These are phyloP conservation scores for Fusarium cicatricum DNA, from an alignment of 2,329 filamentous ascomycete species.

Conservation along the genomic window DNA sequence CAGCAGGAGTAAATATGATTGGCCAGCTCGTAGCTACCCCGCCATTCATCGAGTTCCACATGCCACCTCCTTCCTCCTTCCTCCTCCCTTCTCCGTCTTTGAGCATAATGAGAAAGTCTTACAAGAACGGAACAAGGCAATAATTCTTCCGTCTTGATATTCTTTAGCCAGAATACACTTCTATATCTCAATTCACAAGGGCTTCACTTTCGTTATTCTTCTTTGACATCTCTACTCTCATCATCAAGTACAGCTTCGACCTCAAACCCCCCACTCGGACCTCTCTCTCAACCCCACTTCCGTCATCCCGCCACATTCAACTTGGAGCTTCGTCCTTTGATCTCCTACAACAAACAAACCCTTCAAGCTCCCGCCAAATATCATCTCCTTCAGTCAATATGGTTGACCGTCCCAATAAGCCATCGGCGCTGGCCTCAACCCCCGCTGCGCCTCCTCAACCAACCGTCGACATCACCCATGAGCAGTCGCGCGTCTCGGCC, in stretches of 20 bases:
- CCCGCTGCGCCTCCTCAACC: conserved; percentile 78
- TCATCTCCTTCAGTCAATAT: conserved; percentile 49
- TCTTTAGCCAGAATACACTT: too few species aligned
- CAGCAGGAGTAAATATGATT: background rate
- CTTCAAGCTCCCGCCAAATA: background rate
- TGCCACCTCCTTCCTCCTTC: conserved; percentile 15
- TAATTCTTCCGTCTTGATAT: background rate
- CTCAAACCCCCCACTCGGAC: conserved; percentile 24
- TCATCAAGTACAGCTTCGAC: background rate
- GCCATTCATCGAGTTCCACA: conserved; percentile 16
- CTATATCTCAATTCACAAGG: too few species aligned
- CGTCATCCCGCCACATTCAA: conserved; percentile 12
- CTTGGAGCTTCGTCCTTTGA: background rate
- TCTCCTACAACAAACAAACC: background rate
- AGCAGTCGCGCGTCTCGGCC: conserved; percentile 78
- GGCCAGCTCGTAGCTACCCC: conserved; percentile 28
- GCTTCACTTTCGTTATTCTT: too few species aligned
- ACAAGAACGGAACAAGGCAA: conserved; percentile 6
- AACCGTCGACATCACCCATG: conserved; percentile 76
- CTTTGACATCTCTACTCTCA: too few species aligned
- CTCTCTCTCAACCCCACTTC: conserved; percentile 33
- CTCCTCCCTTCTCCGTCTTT: too few species aligned
- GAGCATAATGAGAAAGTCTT: background rate
- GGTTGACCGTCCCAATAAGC: conserved; percentile 88
- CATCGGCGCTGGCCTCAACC: conserved; percentile 76